Conservation (phyloP, 169 alveolate species). For the Eimeria tenella region DNA sequence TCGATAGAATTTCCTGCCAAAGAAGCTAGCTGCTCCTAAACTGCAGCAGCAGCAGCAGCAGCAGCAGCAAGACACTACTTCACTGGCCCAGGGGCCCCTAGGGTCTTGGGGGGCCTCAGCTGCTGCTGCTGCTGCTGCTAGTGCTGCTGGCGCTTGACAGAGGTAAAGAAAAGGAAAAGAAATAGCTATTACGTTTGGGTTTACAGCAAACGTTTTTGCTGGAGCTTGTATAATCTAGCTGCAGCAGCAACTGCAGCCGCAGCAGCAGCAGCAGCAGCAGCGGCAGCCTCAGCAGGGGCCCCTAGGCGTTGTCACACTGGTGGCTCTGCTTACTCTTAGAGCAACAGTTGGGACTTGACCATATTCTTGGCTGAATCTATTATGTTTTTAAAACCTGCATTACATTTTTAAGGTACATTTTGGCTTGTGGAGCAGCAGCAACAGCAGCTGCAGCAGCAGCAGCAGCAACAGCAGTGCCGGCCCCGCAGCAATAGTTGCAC, state of each 20-base stretch:
- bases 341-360: background rate
- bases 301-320: background rate
- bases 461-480: background rate
- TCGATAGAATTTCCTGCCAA: no score
- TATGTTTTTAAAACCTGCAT: background rate
- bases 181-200: no score
- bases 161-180: no score
- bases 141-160: no score
- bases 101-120: no score
- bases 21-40: background rate
- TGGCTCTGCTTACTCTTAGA: background rate
- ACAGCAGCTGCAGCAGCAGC: conserved; percentile 6
- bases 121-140: no score
- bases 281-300: conserved; percentile 16
- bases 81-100: no score
- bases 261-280: background rate
- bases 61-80: background rate
- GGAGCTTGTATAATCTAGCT: no score
- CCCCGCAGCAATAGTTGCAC: background rate
- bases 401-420: background rate
- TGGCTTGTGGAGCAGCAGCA: background rate
- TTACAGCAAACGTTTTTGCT: no score
- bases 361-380: background rate
- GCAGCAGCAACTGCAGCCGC: conserved; percentile 1
- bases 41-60: background rate